A percentile compares a stretch with the other conserved stretches of the same genome.
phyloP scores from a whole-genome alignment of 2,329 filamentous ascomycete genomes.

The Conoideocrella luteorostrata region DNA sequence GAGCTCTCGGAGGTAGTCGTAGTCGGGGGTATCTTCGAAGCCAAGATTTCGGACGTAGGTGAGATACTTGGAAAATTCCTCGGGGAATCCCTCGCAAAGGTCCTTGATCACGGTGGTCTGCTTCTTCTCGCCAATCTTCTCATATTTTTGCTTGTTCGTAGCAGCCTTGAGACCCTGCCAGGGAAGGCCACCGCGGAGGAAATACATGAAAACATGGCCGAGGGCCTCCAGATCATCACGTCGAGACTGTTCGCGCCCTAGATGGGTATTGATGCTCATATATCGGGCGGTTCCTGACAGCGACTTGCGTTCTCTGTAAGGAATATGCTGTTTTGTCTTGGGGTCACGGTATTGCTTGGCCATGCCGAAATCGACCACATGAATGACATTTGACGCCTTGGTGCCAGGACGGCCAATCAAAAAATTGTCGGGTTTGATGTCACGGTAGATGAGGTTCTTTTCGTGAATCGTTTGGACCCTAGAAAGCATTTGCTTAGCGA shows the following conservation, averaged over 20 bases:
- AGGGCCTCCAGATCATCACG: conserved; percentile 91
- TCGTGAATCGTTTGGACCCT: conserved; percentile 99
- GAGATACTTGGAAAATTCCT: conserved; percentile 96
- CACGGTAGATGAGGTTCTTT: conserved; percentile 98
- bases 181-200: conserved; percentile 62
- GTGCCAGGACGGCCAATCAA: conserved; percentile 92
- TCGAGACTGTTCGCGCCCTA: conserved; percentile 91
- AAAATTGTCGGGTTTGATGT: conserved; percentile 99
- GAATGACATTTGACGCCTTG: conserved; percentile 95
- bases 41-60: conserved; percentile 96
- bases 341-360: conserved; percentile 98
- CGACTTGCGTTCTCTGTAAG: conserved; percentile 94
- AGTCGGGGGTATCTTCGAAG: conserved; percentile 97
- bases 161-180: conserved; percentile 70
- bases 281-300: conserved; percentile 94
- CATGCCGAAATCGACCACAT: conserved; percentile 99
- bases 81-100: conserved; percentile 89
- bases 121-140: conserved; percentile 99
- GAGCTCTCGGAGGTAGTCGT: conserved; percentile 92
- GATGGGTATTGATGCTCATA: conserved; percentile 99
- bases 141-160: conserved; percentile 93
- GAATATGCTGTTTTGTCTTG: conserved; percentile 98
- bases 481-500: conserved; percentile 97
- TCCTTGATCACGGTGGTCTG: conserved; percentile 97
- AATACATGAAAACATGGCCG: conserved; percentile 70